phyloP scores from a whole-genome alignment of 768 basidiomycete species.

The Termitomyces sp. region DNA sequence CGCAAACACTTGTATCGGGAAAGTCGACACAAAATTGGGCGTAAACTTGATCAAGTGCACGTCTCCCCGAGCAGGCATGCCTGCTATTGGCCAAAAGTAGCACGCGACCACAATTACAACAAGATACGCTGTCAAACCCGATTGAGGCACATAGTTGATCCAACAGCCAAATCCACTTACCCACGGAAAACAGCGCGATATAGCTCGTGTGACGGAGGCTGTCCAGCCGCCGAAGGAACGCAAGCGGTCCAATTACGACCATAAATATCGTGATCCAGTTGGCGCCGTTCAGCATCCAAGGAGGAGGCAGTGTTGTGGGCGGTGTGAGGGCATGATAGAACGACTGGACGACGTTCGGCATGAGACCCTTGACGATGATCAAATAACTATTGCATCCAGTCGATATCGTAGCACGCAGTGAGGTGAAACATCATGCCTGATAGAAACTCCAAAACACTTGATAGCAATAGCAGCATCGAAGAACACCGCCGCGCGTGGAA shows the following conservation, averaged over 20 bases:
- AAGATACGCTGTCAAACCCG: slow-evolving; percentile 56
- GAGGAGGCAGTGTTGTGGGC: slow-evolving; percentile 57
- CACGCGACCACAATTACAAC: slow-evolving; percentile 75
- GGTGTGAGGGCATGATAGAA: slow-evolving; percentile 77
- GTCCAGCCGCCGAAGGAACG: slow-evolving; percentile 79
- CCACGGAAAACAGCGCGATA: slow-evolving; percentile 84
- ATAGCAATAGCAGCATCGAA: slow-evolving; percentile 94
- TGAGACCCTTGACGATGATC: slow-evolving; percentile 89
- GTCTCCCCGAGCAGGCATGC: slow-evolving; percentile 59
- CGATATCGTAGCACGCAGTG: background rate
- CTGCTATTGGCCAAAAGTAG: slow-evolving; percentile 71
- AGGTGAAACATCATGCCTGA: slow-evolving; percentile 51
- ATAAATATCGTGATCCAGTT: slow-evolving; percentile 82
- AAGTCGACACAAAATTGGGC: slow-evolving; percentile 72
- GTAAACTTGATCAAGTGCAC: slow-evolving; percentile 70
- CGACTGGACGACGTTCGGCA: slow-evolving; percentile 85
- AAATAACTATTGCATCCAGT: slow-evolving; percentile 51
- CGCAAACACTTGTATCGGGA: slow-evolving; percentile 92
- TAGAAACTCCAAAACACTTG: slow-evolving; percentile 96
- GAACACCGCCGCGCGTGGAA: slow-evolving; percentile 80
- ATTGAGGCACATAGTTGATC: background rate
- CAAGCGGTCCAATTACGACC: slow-evolving; percentile 71
- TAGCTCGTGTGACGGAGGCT: slow-evolving; percentile 89
- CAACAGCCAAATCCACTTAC: slow-evolving; percentile 36
- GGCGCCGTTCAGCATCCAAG: slow-evolving; percentile 71